Percentiles rank a stretch among this genome's conserved stretches.
Conservation (phyloP, 345 rosid species). For the Camelina hispida region DNA sequence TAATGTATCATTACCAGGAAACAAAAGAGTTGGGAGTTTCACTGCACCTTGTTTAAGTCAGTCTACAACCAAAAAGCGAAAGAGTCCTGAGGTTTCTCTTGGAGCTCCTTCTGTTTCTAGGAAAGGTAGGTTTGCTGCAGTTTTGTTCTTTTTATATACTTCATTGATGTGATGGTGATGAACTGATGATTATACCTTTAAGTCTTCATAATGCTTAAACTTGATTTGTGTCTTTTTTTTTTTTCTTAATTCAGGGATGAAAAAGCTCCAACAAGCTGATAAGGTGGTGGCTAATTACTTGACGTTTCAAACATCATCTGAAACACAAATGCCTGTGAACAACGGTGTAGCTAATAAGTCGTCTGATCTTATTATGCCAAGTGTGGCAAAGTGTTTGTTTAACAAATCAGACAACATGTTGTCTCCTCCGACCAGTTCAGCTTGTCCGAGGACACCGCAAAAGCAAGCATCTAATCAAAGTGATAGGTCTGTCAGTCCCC, state of each 20-base stretch:
- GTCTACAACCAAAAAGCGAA: constrained; percentile 58
- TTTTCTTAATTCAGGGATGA: constrained; percentile 16
- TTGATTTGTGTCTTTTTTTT: constrained; percentile 13
- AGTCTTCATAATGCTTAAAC: constrained; percentile 3
- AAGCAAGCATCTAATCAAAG: constrained; percentile 42
- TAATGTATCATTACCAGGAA: constrained; percentile 48
- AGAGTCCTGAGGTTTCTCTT: constrained; percentile 41
- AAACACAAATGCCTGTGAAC: constrained; percentile 36
- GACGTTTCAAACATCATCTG: constrained; percentile 40
- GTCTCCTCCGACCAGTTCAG: constrained; percentile 55
- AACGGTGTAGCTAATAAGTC: constrained; percentile 31
- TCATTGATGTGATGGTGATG: neutral
- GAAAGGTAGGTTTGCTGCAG: constrained; percentile 34
- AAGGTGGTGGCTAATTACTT: constrained; percentile 37
- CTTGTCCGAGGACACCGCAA: constrained; percentile 68
- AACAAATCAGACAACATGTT: constrained; percentile 44
- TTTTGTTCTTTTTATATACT: neutral
- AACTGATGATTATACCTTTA: neutral
- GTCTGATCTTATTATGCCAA: constrained; percentile 47
- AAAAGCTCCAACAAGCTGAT: constrained; percentile 20
- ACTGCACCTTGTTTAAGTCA: constrained; percentile 45
- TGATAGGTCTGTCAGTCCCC: constrained; percentile 51
- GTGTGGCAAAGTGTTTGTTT: constrained; percentile 79
- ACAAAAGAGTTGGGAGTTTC: constrained; percentile 31
- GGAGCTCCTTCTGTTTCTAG: constrained; percentile 53